Percentiles rank a stretch among this genome's conserved stretches.
Evolutionary conservation across 2,329 filamentous ascomycete genomes (phyloP).

Genomic region (Tolypocladium tropicale): DNA sequence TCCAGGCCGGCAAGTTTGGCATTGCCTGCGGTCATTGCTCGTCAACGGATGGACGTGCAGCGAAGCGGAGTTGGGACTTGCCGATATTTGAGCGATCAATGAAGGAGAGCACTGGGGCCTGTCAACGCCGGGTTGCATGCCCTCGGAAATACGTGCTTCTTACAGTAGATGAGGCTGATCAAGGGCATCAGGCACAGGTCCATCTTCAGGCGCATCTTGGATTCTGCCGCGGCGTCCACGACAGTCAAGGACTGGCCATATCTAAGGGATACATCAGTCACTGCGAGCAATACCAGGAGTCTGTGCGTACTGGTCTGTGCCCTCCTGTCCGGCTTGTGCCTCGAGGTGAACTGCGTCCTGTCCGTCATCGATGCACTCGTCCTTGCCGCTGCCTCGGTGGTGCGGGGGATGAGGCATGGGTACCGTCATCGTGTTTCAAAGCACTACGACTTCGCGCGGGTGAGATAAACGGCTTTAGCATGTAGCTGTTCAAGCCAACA

Average conservation of each 20-base stretch:
- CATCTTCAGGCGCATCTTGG: slow-evolving; percentile 49
- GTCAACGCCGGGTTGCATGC: not conserved
- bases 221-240: slow-evolving; percentile 44
- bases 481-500: not conserved
- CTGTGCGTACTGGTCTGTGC: not conserved
- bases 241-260: slow-evolving; percentile 37
- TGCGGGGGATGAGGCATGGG: not conserved
- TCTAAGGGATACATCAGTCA: slow-evolving; percentile 12
- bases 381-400: not conserved
- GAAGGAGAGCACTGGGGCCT: slow-evolving; percentile 27
- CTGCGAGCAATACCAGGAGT: too few species aligned
- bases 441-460: too few species aligned
- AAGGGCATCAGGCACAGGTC: slow-evolving; percentile 55
- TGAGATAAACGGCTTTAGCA: not conserved
- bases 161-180: slow-evolving; percentile 50
- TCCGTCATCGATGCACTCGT: not conserved
- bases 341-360: not conserved
- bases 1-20: slow-evolving; percentile 47
- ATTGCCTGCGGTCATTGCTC: slow-evolving; percentile 31
- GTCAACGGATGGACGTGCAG: not conserved
- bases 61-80: slow-evolving; percentile 14
- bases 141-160: not conserved
- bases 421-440: not conserved
- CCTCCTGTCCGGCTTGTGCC: not conserved
- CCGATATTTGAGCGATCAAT: slow-evolving; percentile 60